A percentile compares a stretch with the other conserved stretches of the same genome.
Evolutionary conservation across 352 stramenopile genomes (phyloP).

Genomic region (Phytophthora nicotianae): DNA sequence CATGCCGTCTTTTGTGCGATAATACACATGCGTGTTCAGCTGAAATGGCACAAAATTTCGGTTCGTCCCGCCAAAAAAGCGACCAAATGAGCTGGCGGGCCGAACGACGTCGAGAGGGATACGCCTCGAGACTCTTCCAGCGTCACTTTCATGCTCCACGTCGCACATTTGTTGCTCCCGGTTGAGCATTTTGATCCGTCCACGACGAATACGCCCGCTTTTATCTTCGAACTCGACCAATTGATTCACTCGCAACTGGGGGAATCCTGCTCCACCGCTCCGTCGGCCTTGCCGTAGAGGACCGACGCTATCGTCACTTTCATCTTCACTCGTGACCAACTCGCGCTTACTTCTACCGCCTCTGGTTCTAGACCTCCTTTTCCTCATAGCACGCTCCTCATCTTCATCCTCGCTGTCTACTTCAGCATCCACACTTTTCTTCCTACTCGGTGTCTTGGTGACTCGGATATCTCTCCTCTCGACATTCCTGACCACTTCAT

Average conservation of each 20-base stretch:
- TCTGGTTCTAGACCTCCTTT: conserved; percentile 38
- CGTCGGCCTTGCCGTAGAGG: conserved; percentile 3
- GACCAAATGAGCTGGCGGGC: conserved; percentile 36
- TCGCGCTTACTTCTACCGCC: conserved; percentile 38
- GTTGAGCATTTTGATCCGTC: conserved; percentile 50
- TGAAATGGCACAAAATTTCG: conserved; percentile 31
- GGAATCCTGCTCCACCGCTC: conserved; percentile 22
- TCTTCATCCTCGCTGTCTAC: conserved; percentile 29
- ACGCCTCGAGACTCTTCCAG: conserved; percentile 51
- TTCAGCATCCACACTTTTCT: conserved; percentile 11
- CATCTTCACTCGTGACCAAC: conserved; percentile 44
- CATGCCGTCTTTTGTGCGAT: conserved; percentile 47
- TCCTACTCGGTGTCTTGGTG: conserved; percentile 15
- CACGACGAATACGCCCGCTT: conserved; percentile 46
- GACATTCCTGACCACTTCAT: conserved; percentile 43
- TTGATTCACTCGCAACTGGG: conserved; percentile 48
- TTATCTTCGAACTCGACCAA: conserved; percentile 62
- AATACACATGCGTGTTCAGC: conserved; percentile 61
- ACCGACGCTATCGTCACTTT: conserved; percentile 22
- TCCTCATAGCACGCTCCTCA: conserved; percentile 20
- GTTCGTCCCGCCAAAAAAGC: conserved; percentile 37
- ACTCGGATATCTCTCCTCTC: conserved; percentile 29
- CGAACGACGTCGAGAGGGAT: conserved; percentile 41
- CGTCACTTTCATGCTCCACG: conserved; percentile 66
- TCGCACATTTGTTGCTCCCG: conserved; percentile 54